phyloP scores from a whole-genome alignment of 2,329 filamentous ascomycete genomes.

The Bipolaris zeicola region DNA sequence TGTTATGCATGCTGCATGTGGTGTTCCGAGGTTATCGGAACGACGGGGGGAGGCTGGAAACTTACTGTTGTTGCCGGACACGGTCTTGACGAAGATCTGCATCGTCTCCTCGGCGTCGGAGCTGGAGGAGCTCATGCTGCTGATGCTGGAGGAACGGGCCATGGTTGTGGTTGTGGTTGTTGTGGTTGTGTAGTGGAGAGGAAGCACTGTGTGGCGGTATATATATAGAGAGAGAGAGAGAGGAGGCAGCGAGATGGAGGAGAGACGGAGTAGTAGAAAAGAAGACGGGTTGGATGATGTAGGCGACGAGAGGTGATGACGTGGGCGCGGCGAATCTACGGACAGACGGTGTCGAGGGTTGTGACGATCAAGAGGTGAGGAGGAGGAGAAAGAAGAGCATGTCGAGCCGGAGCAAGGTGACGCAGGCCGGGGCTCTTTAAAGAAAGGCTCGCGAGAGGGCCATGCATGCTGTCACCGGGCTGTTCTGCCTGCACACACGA shows the following conservation, averaged over 20 bases:
- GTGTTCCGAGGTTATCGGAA: slow-evolving; percentile 24
- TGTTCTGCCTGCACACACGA: slow-evolving; percentile 20
- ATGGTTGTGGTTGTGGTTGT: slow-evolving; percentile 32
- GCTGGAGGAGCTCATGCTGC: slow-evolving; percentile 50
- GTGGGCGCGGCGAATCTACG: slow-evolving; percentile 18
- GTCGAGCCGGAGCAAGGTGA: slow-evolving; percentile 12
- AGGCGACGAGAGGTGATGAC: slow-evolving; percentile 15
- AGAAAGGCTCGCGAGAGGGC: slow-evolving; percentile 8
- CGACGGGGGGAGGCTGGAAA: slow-evolving; percentile 33
- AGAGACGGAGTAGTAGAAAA: not conserved
- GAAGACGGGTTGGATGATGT: slow-evolving; percentile 1
- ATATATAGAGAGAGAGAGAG: not conserved
- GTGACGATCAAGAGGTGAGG: not conserved
- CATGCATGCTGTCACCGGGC: not conserved
- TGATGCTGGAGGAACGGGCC: slow-evolving; percentile 48
- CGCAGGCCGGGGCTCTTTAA: slow-evolving; percentile 23
- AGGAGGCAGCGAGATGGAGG: not conserved
- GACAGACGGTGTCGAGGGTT: slow-evolving; percentile 7
- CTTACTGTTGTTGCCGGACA: slow-evolving; percentile 61
- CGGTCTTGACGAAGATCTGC: slow-evolving; percentile 66
- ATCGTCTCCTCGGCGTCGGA: slow-evolving; percentile 59
- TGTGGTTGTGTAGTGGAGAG: slow-evolving; percentile 11
- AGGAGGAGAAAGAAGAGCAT: not conserved
- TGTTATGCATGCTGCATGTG: not conserved
- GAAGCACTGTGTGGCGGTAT: not conserved